Evolutionary conservation across 441 rosid species (phyloP).

Genomic region (Pelargonium exstipulatum): DNA sequence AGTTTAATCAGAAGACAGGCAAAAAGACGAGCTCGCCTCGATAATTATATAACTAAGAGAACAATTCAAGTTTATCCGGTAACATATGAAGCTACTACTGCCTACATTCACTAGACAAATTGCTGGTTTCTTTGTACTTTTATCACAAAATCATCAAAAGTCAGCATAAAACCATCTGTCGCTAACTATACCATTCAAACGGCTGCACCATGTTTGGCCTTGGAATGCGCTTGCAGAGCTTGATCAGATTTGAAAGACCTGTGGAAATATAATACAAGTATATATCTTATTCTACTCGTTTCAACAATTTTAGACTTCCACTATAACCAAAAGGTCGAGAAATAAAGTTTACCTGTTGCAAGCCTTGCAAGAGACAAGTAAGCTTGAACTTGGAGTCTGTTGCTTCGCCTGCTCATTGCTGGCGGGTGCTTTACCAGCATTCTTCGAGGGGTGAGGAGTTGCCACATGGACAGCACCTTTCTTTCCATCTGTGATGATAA

Average conservation of each 20-base stretch:
- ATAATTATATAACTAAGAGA: neutral
- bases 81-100: neutral
- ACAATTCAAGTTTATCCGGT: neutral
- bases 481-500: constrained; percentile 36
- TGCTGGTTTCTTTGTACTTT: too few species aligned
- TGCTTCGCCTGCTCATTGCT: constrained; percentile 37
- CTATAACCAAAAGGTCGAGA: neutral
- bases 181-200: constrained; percentile 19
- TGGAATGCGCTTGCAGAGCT: constrained; percentile 64
- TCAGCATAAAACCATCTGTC: too few species aligned
- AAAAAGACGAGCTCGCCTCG: too few species aligned
- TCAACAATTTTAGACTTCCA: neutral
- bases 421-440: constrained; percentile 36
- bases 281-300: neutral
- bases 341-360: constrained; percentile 44
- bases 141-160: too few species aligned
- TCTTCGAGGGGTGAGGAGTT: constrained; percentile 75
- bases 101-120: neutral
- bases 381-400: constrained; percentile 35
- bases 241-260: constrained; percentile 59
- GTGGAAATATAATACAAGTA: neutral
- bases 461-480: constrained; percentile 47
- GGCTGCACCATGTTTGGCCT: constrained; percentile 62
- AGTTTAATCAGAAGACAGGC: too few species aligned
- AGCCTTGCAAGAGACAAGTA: constrained; percentile 43